Percentiles rank a stretch among this genome's conserved stretches.
These are phyloP conservation scores for Aureobasidium sp. DNA, from an alignment of 2,329 filamentous ascomycete genomes.

Conservation along the genomic window DNA sequence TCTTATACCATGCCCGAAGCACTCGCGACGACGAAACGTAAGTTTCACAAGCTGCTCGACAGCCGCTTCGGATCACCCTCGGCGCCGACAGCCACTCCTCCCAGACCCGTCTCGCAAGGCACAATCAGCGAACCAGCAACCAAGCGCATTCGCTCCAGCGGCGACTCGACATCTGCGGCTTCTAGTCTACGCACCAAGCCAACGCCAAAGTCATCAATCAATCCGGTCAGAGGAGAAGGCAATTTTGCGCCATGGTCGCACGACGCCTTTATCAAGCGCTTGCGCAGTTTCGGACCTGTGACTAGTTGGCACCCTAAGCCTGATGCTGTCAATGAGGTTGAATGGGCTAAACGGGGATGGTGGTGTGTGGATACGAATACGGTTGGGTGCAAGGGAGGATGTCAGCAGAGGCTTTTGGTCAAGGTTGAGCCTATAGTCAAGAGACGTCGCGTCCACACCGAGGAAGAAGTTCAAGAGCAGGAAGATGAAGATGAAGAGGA, in stretches of 20 bases:
- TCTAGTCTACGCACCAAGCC: constrained; percentile 8
- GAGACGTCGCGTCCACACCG: neutral
- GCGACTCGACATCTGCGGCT: constrained; percentile 18
- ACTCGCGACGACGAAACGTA: constrained; percentile 74
- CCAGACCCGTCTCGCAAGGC: constrained; percentile 16
- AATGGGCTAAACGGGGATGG: constrained; percentile 94
- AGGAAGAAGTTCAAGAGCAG: constrained; percentile 16
- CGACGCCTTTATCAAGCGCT: constrained; percentile 66
- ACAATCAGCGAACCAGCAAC: constrained; percentile 19
- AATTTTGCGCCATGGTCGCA: constrained; percentile 85
- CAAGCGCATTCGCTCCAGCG: constrained; percentile 24
- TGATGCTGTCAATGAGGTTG: constrained; percentile 72
- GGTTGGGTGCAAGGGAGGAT: constrained; percentile 74
- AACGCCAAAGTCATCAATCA: constrained; percentile 7
- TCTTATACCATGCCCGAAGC: constrained; percentile 28
- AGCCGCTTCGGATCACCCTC: constrained; percentile 39
- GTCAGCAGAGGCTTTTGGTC: constrained; percentile 74
- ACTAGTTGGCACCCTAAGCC: constrained; percentile 94
- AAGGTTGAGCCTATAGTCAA: constrained; percentile 34
- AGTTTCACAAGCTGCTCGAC: constrained; percentile 69
- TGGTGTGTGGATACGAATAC: constrained; percentile 73
- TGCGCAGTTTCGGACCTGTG: constrained; percentile 84
- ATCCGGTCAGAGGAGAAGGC: constrained; percentile 28
- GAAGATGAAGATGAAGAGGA: constrained; percentile 36
- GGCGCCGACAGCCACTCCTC: constrained; percentile 30